Evolutionary conservation across 495 filamentous ascomycete species (phyloP), one percentile per base, ranked within the genome.

Genomic region (Lophiostoma macrostomum): DNA sequence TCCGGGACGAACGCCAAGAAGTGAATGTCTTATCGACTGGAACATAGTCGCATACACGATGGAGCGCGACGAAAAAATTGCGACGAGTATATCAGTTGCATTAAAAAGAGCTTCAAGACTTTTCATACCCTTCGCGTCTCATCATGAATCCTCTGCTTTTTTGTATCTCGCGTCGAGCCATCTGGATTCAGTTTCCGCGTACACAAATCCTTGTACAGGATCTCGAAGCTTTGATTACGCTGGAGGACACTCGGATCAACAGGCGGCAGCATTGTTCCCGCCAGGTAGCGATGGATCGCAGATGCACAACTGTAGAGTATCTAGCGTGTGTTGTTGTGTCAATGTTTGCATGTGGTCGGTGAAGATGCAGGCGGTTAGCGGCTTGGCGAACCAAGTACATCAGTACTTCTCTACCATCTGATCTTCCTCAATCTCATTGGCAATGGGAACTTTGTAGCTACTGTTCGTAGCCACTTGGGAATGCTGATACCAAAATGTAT

Each of bases 191-290:
- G 46, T 47, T 65, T 64, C 39, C 56, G 52, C 8, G 56, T 56
- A 18, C 54, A 55, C 16, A 74, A 54, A 31, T 69, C 60, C 34
- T 60, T 53, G 56, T 74, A 71, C 5, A 74, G 58, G 5, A 56
- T 50, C 11, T 64, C 61, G 47, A 74, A 71, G 16, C 61, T 61
- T 22, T 70, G 71, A 52, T 74, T 73, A 5, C 58, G 38, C 8
- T 60, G 34, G 7, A 69, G 51, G 11, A 67, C 49, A 2, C 31
- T 37, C 0, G 57, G 45, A 20, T 68, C 64, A 8, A 73, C 48
- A 42, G 67, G 66, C 4, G 69, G 70, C 4, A 73, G 53, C 69
- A 71, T 71, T 38, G 7, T 32, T 32, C 29, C 29, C 7, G 29
- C 7, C 7, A 32, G 7, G 7, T 32, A 7, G n/a, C 29, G 29